Base-by-base conservation (phyloP, 2,329 filamentous ascomycete species). In the Paraconiothyrium sp. region DNA sequence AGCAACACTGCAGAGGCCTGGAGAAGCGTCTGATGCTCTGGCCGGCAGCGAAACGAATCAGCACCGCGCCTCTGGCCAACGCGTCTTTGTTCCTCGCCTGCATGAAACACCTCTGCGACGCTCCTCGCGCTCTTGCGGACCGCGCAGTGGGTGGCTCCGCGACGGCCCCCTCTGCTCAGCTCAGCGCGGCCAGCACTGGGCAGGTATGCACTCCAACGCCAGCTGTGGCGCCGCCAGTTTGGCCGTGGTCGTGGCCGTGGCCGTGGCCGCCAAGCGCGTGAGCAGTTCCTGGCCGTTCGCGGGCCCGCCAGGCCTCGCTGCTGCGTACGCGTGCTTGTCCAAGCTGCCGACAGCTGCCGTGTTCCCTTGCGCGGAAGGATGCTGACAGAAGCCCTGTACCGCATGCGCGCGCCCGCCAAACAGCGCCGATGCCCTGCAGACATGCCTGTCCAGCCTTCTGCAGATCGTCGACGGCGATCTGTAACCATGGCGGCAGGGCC, bases 381-480 rank as follows among this genome's bases (percentile, higher is more conserved):
- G 56, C 56, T 46, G 43, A 57, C 54, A 59, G 51, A 51, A 14
- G 44, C n/a, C 35, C 43, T 35, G 59, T 44, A 20, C 20, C 20
- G 20, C 20, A 48, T 52, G 52, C 43, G 58, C 54, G 44, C 27
- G 24, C 22, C 22, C 51, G 61, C 58, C 57, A 22, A 61, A 61
- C 58, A 62, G 63, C 59, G 59, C 61, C 58, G 61, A 58, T 70
- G 73, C 73, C 74, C 72, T 76, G 72, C 75, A 76, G 72, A 60
- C 68, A 66, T 67, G 67, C 68, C 64, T 72, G 74, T 68, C 71
- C 70, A 71, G 67, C 54, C 51, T 56, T 64, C 60, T 70, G 75
- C 67, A 73, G 74, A 77, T 78, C 75, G 68, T 78, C 74, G 68
- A 74, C 62, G 73, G 66, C 72, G 75, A 77, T 77, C 75, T 74